Evolutionary conservation across 805 yeast species (phyloP), one percentile per base, ranked within the genome.

Genomic region (Starmera pachycereana): DNA sequence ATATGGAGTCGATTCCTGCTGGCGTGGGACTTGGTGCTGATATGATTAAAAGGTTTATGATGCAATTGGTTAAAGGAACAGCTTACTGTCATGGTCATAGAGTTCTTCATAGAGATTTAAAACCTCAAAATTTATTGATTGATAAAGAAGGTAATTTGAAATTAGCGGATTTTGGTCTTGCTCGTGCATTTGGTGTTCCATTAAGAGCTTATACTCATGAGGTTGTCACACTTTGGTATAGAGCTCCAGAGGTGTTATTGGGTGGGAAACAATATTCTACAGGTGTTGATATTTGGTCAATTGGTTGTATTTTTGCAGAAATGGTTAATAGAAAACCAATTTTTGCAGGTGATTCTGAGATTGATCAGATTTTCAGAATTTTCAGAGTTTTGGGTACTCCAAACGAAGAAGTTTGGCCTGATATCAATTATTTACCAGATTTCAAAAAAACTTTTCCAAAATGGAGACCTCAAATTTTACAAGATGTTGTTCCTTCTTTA

Each of bases 211-310:
- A 90, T 57, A 90, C 98, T 11, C 97, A 92, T 63, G 98, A 92
- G 61, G 97, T 92, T 36, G 98, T 92, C 37, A 92, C 98, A 0
- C 67, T 92, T 50, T 92, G 98, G 98, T 92, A 92, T 61, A 72
- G 98, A 49, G 87, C 97, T 1, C 98, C 98, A 4, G 98, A 92
- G 63, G 86, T 92, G 41, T 67, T 92, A 44, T 73, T 92, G 48
- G 98, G 98, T 12, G 96, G 97, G 4, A 85, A 94, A 50, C 97
- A 92, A 55, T 92, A 92, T 61, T 86, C 96, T 30, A 92, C 97
- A 0, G 97, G 97, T 14, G 96, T 92, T 39, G 98, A 92, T 60
- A 88, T 92, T 83, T 92, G 98, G 98, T 86, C 96, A 10, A 84
- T 90, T 45, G 98, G 98, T 12, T 89, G 97, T 58, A 92, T 92